phyloP scores from a whole-genome alignment of 1,284 basidiomycete genomes.

The Ustilago crameri region DNA sequence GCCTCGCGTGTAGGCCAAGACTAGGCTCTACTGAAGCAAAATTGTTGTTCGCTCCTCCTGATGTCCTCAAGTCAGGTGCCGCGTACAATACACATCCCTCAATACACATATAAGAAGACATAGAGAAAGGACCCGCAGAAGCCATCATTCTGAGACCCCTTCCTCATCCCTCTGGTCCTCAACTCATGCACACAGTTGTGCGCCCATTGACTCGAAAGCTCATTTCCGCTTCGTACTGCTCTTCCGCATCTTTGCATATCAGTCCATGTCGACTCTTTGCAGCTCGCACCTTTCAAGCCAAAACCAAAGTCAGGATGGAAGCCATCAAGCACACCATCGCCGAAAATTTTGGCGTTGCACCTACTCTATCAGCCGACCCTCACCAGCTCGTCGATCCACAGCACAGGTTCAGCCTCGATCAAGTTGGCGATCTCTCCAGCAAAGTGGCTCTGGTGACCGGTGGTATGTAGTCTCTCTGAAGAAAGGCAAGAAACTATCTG shows the following conservation, averaged over 20 bases:
- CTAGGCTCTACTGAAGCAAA: no score
- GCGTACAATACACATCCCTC: no score
- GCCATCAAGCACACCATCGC: conserved; percentile 25
- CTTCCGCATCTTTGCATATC: neutral
- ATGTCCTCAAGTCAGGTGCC: no score
- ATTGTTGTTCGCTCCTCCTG: no score
- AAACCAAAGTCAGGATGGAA: conserved; percentile 9
- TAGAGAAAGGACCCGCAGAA: neutral
- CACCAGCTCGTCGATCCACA: conserved; percentile 26
- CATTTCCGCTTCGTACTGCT: neutral
- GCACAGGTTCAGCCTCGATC: conserved; percentile 17
- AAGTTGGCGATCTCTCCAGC: conserved; percentile 26
- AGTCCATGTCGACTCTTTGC: neutral
- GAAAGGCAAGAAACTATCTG: no score
- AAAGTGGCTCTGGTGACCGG: conserved; percentile 27
- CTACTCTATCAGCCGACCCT: conserved; percentile 24
- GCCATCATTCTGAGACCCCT: no score
- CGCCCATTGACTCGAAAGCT: neutral
- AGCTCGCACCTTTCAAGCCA: neutral
- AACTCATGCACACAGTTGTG: neutral
- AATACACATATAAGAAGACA: no score
- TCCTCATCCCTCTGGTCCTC: neutral
- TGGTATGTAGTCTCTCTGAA: conserved; percentile 2
- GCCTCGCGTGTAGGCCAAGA: no score
- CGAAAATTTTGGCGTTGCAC: conserved; percentile 29